Evolutionary conservation across 2,329 filamentous ascomycete genomes (phyloP).

Genomic region (Coleophoma cylindrospora): DNA sequence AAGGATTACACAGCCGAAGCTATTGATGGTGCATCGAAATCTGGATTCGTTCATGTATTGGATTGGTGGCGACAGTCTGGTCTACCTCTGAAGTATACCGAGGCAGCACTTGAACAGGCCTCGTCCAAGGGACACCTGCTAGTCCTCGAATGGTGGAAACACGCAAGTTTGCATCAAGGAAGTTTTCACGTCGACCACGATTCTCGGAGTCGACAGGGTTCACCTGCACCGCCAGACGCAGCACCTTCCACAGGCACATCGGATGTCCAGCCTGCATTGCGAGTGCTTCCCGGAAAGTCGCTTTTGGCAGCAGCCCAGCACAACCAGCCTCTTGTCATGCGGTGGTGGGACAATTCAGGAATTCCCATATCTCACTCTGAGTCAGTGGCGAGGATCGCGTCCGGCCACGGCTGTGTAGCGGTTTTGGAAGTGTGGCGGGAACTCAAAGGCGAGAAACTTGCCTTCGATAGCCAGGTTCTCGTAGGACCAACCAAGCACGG

Average conservation of each 20-base stretch:
- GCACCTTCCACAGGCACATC: slow-evolving; percentile 5
- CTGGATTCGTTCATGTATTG: slow-evolving; percentile 78
- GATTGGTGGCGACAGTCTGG: slow-evolving; percentile 89
- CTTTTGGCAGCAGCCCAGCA: slow-evolving; percentile 81
- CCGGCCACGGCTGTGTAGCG: slow-evolving; percentile 76
- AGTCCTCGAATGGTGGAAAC: slow-evolving; percentile 91
- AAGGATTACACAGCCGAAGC: slow-evolving; percentile 76
- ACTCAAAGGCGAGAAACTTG: slow-evolving; percentile 67
- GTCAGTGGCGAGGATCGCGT: slow-evolving; percentile 77
- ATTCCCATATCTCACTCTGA: slow-evolving; percentile 78
- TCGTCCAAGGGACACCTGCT: slow-evolving; percentile 78
- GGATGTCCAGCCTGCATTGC: slow-evolving; percentile 32
- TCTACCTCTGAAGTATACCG: slow-evolving; percentile 77
- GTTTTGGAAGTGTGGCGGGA: slow-evolving; percentile 81
- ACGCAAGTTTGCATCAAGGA: slow-evolving; percentile 56
- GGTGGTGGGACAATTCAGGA: slow-evolving; percentile 83
- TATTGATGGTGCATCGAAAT: slow-evolving; percentile 79
- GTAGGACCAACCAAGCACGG: slow-evolving; percentile 85
- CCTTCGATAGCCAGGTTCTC: slow-evolving; percentile 78
- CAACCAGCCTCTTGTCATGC: slow-evolving; percentile 70
- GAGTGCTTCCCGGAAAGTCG: slow-evolving; percentile 77
- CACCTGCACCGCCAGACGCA: slow-evolving; percentile 8
- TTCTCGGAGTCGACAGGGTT: slow-evolving; percentile 16
- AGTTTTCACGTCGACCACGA: slow-evolving; percentile 37
- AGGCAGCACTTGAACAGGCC: slow-evolving; percentile 82